A percentile compares a stretch with the other conserved stretches of the same genome.
phyloP scores from a whole-genome alignment of 345 rosid species.

The Hypericum androsaemum region DNA sequence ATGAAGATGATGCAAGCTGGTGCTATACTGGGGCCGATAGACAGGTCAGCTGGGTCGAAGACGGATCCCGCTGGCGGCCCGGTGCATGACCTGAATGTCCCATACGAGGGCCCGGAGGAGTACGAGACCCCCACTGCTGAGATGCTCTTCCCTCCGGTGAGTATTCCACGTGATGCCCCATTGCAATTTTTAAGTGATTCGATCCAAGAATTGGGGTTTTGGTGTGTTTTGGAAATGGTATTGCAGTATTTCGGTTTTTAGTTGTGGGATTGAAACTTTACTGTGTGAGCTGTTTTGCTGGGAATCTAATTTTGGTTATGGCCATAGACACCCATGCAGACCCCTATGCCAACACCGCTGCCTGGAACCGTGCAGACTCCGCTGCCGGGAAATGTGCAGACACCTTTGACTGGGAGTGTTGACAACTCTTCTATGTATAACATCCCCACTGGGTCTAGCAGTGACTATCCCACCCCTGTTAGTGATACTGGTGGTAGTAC shows the following conservation, averaged over 20 bases:
- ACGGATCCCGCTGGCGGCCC: constrained; percentile 56
- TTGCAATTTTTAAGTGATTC: neutral
- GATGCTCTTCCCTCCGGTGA: constrained; percentile 87
- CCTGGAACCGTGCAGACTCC: constrained; percentile 36
- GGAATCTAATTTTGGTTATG: too few species aligned
- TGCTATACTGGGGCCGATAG: constrained; percentile 51
- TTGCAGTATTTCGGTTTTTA: too few species aligned
- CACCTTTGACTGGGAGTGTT: constrained; percentile 37
- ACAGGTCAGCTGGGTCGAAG: constrained; percentile 55
- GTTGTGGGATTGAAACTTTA: too few species aligned
- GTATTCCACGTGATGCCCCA: constrained; percentile 8
- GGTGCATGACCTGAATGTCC: constrained; percentile 90
- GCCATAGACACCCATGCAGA: constrained; percentile 74
- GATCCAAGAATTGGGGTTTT: neutral
- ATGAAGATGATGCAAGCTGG: constrained; percentile 93
- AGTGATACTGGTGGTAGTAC: constrained; percentile 48
- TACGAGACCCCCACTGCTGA: constrained; percentile 97
- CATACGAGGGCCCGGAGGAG: constrained; percentile 88
- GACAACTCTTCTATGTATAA: constrained; percentile 75
- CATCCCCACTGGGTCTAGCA: constrained; percentile 66
- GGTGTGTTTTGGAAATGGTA: constrained; percentile 17
- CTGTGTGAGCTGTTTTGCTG: too few species aligned
- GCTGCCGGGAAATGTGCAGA: constrained; percentile 21
- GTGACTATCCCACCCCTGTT: constrained; percentile 76
- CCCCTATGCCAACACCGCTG: constrained; percentile 72